Percentiles rank a stretch among this genome's conserved stretches.
Conservation (phyloP, 1,139 yeast species). For the Taphrina sp. region DNA sequence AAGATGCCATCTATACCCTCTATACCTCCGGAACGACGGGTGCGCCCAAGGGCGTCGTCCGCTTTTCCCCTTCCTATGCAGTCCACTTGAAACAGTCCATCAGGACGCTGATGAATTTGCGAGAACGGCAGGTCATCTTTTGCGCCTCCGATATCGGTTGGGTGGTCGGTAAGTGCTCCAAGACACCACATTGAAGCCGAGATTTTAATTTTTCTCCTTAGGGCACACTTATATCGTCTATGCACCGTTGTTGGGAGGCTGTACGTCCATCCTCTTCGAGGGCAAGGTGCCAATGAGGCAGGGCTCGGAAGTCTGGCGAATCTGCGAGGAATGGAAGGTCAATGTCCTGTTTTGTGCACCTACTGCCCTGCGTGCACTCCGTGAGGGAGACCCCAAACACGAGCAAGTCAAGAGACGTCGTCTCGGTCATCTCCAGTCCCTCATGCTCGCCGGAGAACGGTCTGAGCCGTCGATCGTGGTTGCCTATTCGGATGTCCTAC, state of each 20-base stretch:
- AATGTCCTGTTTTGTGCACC: conserved; percentile 31
- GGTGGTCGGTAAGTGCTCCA: no score
- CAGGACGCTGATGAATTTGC: conserved; percentile 18
- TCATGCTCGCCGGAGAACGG: conserved; percentile 30
- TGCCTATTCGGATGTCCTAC: conserved; percentile 10
- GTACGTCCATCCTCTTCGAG: conserved; percentile 20
- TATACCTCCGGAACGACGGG: conserved; percentile 32
- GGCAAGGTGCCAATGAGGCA: conserved; percentile 28
- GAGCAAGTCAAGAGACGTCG: conserved; percentile 16
- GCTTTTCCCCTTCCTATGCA: conserved; percentile 13
- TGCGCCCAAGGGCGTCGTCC: conserved; percentile 26
- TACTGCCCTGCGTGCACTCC: conserved; percentile 24
- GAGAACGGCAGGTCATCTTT: conserved; percentile 12
- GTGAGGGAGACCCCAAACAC: conserved; percentile 17
- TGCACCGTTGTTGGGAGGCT: conserved; percentile 24
- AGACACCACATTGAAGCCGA: no score
- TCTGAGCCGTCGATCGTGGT: conserved; percentile 30
- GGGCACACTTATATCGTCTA: conserved; percentile 29
- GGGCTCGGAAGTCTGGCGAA: conserved; percentile 28
- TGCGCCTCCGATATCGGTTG: no score
- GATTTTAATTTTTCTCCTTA: no score
- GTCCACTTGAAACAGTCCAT: conserved; percentile 24
- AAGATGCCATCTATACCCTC: conserved; percentile 18
- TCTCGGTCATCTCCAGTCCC: not conserved
- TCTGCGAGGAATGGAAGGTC: conserved; percentile 27